Percentiles rank a stretch among this genome's conserved stretches.
Evolutionary conservation across 768 basidiomycete genomes (phyloP).

Genomic region (Collybia sp.): DNA sequence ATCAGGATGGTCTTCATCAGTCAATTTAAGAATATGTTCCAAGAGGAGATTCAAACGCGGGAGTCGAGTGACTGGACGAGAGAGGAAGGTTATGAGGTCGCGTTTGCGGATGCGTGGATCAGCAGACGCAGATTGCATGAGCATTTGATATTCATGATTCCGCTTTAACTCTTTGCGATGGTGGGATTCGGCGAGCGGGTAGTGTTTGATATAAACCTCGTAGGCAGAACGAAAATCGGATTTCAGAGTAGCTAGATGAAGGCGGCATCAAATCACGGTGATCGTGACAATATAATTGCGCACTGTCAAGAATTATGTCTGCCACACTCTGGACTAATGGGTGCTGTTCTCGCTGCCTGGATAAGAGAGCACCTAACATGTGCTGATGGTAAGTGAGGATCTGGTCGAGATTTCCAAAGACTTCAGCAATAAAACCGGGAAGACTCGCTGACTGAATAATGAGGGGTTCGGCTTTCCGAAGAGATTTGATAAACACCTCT

Average conservation of each 20-base stretch:
- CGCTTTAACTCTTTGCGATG: conserved; percentile 73
- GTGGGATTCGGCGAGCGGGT: conserved; percentile 78
- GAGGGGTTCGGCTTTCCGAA: conserved; percentile 58
- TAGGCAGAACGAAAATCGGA: conserved; percentile 59
- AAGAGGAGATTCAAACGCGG: conserved; percentile 75
- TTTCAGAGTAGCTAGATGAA: conserved; percentile 33
- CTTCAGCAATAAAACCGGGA: conserved; percentile 66
- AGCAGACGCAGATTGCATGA: conserved; percentile 56
- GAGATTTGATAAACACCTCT: conserved; percentile 70
- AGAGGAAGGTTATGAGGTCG: conserved; percentile 78
- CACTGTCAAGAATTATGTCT: conserved; percentile 82
- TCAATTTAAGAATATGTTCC: conserved; percentile 63
- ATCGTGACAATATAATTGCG: conserved; percentile 11
- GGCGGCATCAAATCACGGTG: not conserved
- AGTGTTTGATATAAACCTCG: conserved; percentile 83
- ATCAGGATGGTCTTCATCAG: conserved; percentile 73
- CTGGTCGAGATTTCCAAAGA: conserved; percentile 78
- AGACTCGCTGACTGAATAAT: conserved; percentile 55
- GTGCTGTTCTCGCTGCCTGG: conserved; percentile 79
- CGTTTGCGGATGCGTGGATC: conserved; percentile 70
- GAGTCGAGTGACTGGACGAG: conserved; percentile 84
- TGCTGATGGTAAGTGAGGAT: conserved; percentile 64
- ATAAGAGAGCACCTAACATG: conserved; percentile 70
- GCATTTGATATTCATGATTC: conserved; percentile 63
- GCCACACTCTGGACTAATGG: conserved; percentile 80